Evolutionary conservation across 495 filamentous ascomycete genomes (phyloP).

Genomic region (Bacidia rubella): DNA sequence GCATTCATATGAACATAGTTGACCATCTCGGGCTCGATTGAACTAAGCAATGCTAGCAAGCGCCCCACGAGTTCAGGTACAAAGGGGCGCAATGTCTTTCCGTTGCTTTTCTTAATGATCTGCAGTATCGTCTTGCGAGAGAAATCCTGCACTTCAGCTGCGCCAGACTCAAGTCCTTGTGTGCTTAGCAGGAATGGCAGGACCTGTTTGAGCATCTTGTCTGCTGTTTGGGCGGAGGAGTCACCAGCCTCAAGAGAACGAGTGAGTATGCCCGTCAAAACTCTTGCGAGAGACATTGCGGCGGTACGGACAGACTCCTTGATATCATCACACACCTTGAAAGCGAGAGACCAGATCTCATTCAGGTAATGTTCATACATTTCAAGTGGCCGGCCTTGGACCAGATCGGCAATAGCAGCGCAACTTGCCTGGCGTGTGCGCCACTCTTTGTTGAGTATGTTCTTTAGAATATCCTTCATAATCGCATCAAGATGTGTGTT

Average conservation of each 20-base stretch:
- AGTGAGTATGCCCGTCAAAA: conserved; percentile 68
- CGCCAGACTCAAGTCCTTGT: conserved; percentile 74
- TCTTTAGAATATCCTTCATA: conserved; percentile 71
- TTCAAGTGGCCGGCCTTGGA: conserved; percentile 58
- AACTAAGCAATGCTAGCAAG: conserved; percentile 66
- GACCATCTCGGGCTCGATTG: conserved; percentile 70
- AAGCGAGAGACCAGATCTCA: conserved; percentile 67
- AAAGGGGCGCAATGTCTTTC: conserved; percentile 59
- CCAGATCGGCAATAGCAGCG: conserved; percentile 73
- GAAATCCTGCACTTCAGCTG: conserved; percentile 67
- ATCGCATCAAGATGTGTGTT: conserved; percentile 71
- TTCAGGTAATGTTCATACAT: conserved; percentile 74
- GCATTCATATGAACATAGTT: conserved; percentile 89
- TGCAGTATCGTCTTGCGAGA: conserved; percentile 65
- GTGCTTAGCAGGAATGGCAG: conserved; percentile 85
- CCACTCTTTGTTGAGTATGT: conserved; percentile 84
- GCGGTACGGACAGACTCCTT: conserved; percentile 77
- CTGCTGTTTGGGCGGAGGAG: conserved; percentile 51
- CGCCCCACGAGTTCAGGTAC: conserved; percentile 70
- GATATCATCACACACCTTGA: conserved; percentile 81
- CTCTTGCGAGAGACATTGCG: conserved; percentile 67
- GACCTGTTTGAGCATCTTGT: conserved; percentile 65
- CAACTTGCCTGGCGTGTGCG: conserved; percentile 83
- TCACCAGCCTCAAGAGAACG: conserved; percentile 72
- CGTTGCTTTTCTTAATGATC: conserved; percentile 71